Evolutionary conservation across 805 yeast species (phyloP), one percentile per base, ranked within the genome.

Genomic region (Saccharomyces mikatae): DNA sequence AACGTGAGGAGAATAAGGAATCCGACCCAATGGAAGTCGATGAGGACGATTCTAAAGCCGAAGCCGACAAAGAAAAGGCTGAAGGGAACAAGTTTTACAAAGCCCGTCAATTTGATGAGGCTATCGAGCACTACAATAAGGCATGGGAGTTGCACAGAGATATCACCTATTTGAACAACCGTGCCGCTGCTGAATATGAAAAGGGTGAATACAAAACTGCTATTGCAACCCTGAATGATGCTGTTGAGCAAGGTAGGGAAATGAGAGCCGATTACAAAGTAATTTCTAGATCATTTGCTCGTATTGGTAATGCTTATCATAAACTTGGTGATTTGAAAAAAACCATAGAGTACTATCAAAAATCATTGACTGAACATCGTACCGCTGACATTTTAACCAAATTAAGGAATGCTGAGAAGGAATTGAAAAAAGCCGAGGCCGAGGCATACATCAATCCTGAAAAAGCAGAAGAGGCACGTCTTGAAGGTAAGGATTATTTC

Each of bases 171-270:
- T 79, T 94, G 70, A 94, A 95, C 77, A 94, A 94, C 78, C 83
- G 95, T 66, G 94, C 99, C 44, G 98, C 99, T 54, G 99, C 99
- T 32, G 96, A 94, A 74, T 94, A 74, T 67, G 99, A 94, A 75
- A 89, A 91, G 71, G 96, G 94, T 58, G 97, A 90, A 66, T 87
- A 80, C 65, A 96, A 90, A 55, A 73, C 84, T 10, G 91, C 96
- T 46, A 87, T 94, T 60, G 73, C 78, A 56, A 89, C 97, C 4
- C 86, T 97, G 71, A 75, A 81, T 62, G 73, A 74, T 50, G 98
- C 99, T 27, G 80, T 92, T 58, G 97, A 89, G 46, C 83, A 87
- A 70, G 97, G 97, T 60, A 82, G 96, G 75, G 92, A 86, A 62
- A 65, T 79, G 70, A 87, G 95, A 73, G 91, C 97, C 14, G 97